Base-by-base conservation (phyloP, 1,139 yeast species). In the Blastobotrys apis region DNA sequence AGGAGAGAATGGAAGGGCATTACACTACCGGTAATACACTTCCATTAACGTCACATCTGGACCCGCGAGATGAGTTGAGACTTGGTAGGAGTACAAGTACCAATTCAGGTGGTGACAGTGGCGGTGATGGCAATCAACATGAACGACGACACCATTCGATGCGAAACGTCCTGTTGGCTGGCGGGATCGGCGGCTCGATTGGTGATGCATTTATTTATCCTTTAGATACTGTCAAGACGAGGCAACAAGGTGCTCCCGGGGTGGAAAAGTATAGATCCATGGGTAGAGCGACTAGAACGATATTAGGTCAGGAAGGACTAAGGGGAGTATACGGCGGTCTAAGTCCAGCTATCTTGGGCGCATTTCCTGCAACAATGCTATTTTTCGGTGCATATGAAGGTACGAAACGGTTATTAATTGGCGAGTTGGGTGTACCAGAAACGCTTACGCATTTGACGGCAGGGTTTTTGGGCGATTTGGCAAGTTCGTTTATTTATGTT, bases 151-250 rank as follows among this genome's bases (percentile, higher is more conserved):
- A 37, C 8, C 45, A 47, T 41, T 29, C 47, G 16, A 47, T 47
- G 49, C 15, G 38, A 16, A 51, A 56, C 40, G 57, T 56, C 19
- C 47, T 55, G 22, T 39, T 67, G 27, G 96, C 97, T 0, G 98
- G 98, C 33, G 97, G 96, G 1, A 68, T 90, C 41, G 98, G 98
- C 6, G 98, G 98, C 1, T 80, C 86, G 49, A 79, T 90, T 31
- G 98, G 97, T 13, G 98, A 92, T 59, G 76, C 94, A 1, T 70
- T 80, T 39, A 92, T 92, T 97, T 97, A 92, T 64, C 90, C 97
- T 1, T 68, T 92, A 37, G 98, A 92, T 60, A 92, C 98, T 0
- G 96, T 94, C 33, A 92, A 92, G 64, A 92, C 98, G 1, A 73
- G 98, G 54, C 98, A 92, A 63, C 98, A 92, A 61, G 97, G 96